These are phyloP conservation scores for Ceratocystis albifundus DNA, from an alignment of 2,329 filamentous ascomycete species.

Conservation along the genomic window DNA sequence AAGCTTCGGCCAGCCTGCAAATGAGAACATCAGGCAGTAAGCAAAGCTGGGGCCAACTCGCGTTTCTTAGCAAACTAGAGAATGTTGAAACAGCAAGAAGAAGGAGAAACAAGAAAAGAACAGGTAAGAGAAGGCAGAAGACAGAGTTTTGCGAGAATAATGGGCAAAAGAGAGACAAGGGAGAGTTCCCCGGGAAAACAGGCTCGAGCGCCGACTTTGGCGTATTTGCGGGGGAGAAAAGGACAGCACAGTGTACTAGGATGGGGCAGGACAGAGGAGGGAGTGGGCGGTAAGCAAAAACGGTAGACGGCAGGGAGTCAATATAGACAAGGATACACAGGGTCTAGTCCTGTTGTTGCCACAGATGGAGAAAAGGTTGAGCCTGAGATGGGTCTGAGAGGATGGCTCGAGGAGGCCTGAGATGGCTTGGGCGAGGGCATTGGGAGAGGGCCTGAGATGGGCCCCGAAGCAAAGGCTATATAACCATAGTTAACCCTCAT, in stretches of 20 bases:
- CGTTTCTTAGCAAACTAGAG: neutral
- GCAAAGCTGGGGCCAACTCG: neutral
- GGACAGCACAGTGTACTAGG: neutral
- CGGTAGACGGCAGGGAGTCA: neutral
- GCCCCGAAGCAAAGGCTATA: slow-evolving; percentile 1
- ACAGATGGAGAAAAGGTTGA: neutral
- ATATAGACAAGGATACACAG: slow-evolving; percentile 6
- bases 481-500: neutral
- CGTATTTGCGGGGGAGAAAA: slow-evolving; percentile 16
- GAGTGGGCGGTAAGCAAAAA: neutral
- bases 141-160: neutral
- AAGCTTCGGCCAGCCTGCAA: neutral
- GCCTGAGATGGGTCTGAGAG: neutral
- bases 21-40: neutral
- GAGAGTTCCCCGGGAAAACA: slow-evolving; percentile 4
- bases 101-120: neutral
- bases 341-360: neutral
- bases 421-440: neutral
- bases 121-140: neutral
- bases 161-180: neutral
- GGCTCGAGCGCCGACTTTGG: slow-evolving; percentile 1
- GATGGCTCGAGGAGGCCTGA: neutral
- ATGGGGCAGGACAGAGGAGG: neutral
- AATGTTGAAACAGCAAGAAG: neutral
- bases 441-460: slow-evolving; percentile 5